Evolutionary conservation across 176 grass and related monocot species (phyloP).

Genomic region (Oryza officinalis): DNA sequence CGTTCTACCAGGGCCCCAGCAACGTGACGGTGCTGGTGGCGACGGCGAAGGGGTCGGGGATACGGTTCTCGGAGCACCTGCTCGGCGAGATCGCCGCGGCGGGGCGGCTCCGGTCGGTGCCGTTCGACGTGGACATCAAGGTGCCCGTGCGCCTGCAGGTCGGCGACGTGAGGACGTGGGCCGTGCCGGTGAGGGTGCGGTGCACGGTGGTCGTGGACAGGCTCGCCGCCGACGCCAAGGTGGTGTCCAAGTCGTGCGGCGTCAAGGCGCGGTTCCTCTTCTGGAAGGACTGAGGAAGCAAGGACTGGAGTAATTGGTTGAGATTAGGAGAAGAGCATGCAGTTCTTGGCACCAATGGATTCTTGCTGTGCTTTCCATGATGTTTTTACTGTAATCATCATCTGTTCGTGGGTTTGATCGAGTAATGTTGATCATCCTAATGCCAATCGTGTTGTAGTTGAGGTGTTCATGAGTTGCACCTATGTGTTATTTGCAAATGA

Average conservation of each 20-base stretch:
- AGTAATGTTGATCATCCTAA: slow-evolving; percentile 13
- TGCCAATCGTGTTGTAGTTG: background rate
- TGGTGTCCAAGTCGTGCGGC: slow-evolving; percentile 57
- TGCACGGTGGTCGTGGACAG: slow-evolving; percentile 56
- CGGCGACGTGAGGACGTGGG: slow-evolving; percentile 58
- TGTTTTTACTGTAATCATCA: background rate
- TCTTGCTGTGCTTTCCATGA: background rate
- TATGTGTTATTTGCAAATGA: background rate
- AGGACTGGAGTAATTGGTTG: background rate
- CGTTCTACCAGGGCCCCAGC: slow-evolving; percentile 49
- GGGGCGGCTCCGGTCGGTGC: slow-evolving; percentile 48
- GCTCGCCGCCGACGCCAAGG: slow-evolving; percentile 46
- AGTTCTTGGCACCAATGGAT: background rate
- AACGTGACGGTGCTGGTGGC: slow-evolving; percentile 63
- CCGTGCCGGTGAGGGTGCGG: slow-evolving; percentile 43
- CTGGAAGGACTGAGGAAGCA: slow-evolving; percentile 34
- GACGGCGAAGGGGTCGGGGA: slow-evolving; percentile 44
- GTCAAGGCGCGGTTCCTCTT: slow-evolving; percentile 32
- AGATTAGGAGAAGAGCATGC: background rate
- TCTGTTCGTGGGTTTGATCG: slow-evolving; percentile 17
- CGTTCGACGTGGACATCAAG: slow-evolving; percentile 49
- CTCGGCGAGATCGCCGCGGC: slow-evolving; percentile 48
- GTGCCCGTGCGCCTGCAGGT: slow-evolving; percentile 64
- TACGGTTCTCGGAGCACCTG: slow-evolving; percentile 46
- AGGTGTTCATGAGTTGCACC: background rate